Conservation (phyloP, 2,329 filamentous ascomycete genomes). For the Colletotrichum coccodes region DNA sequence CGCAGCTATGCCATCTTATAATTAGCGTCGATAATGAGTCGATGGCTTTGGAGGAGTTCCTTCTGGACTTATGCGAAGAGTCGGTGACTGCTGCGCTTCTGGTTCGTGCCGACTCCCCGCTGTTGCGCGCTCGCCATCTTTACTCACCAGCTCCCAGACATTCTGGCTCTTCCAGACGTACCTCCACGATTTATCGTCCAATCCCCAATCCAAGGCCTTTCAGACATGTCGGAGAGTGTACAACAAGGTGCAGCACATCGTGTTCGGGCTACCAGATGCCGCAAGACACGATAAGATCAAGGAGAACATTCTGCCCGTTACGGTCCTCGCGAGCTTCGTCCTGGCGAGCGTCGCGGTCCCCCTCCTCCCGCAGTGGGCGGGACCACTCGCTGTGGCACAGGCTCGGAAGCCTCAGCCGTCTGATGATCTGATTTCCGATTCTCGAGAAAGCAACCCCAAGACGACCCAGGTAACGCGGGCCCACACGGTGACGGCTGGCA, state of each 20-base stretch:
- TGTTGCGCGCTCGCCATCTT: neutral
- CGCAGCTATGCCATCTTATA: slow-evolving; percentile 87
- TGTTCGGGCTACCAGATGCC: slow-evolving; percentile 80
- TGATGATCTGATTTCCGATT: slow-evolving; percentile 70
- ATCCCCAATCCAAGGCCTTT: slow-evolving; percentile 81
- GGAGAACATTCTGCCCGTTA: slow-evolving; percentile 84
- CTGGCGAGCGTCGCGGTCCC: slow-evolving; percentile 81
- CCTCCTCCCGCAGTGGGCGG: slow-evolving; percentile 80
- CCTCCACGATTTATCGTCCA: slow-evolving; percentile 80
- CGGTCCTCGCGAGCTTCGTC: slow-evolving; percentile 83
- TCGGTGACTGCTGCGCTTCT: slow-evolving; percentile 85
- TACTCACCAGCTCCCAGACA: slow-evolving; percentile 64
- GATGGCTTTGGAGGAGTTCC: slow-evolving; percentile 89
- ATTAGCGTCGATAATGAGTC: slow-evolving; percentile 92
- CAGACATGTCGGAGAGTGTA: slow-evolving; percentile 86
- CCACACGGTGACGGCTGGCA: slow-evolving; percentile 70
- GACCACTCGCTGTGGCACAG: slow-evolving; percentile 83
- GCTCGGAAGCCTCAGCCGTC: slow-evolving; percentile 77
- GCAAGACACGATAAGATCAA: slow-evolving; percentile 79
- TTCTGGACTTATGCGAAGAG: slow-evolving; percentile 87
- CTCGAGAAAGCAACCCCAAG: slow-evolving; percentile 55
- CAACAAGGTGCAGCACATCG: slow-evolving; percentile 89
- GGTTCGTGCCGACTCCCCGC: slow-evolving; percentile 60
- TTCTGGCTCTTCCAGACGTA: slow-evolving; percentile 94
- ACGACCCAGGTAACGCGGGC: slow-evolving; percentile 71